Conservation (phyloP, 1,284 basidiomycete species). For the Tilletia caries region DNA sequence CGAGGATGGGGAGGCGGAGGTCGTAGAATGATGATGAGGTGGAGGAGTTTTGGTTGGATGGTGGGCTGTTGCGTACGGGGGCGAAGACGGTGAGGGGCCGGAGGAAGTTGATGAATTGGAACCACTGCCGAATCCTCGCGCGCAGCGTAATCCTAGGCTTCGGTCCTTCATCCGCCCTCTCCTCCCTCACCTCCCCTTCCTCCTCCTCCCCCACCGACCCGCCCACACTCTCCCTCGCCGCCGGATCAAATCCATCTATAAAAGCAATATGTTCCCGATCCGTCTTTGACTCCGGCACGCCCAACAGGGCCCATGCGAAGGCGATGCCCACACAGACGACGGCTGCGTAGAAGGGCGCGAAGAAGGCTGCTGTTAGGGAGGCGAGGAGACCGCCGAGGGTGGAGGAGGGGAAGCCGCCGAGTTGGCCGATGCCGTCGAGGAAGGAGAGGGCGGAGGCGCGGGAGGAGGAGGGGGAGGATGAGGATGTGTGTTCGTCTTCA, state of each 20-base stretch:
- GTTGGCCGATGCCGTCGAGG: constrained; percentile 46
- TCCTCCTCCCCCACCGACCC: not conserved
- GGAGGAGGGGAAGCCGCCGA: constrained; percentile 42
- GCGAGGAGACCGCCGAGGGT: constrained; percentile 41
- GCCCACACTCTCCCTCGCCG: not conserved
- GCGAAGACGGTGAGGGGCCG: constrained; percentile 37
- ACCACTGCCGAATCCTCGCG: constrained; percentile 25
- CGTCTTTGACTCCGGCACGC: constrained; percentile 40
- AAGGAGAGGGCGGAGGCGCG: constrained; percentile 41
- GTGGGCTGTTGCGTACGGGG: constrained; percentile 16
- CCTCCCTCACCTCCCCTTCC: not conserved
- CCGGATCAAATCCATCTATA: constrained; percentile 4
- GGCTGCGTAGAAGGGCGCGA: constrained; percentile 44
- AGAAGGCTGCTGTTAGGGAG: constrained; percentile 39
- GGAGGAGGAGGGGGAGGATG: constrained; percentile 16
- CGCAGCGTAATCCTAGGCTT: too few relatives aligned
- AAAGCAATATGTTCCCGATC: not conserved
- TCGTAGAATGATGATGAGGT: constrained; percentile 18
- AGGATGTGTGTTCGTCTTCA: not conserved
- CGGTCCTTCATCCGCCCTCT: not conserved
- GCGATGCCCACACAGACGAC: constrained; percentile 25
- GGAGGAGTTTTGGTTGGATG: not conserved
- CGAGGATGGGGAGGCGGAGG: constrained; percentile 37
- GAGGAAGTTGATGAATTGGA: constrained; percentile 37
- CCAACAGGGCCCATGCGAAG: constrained; percentile 28